Evolutionary conservation across 2,329 filamentous ascomycete genomes (phyloP), one percentile per base, ranked within the genome.

Genomic region (Cadophora gregata): DNA sequence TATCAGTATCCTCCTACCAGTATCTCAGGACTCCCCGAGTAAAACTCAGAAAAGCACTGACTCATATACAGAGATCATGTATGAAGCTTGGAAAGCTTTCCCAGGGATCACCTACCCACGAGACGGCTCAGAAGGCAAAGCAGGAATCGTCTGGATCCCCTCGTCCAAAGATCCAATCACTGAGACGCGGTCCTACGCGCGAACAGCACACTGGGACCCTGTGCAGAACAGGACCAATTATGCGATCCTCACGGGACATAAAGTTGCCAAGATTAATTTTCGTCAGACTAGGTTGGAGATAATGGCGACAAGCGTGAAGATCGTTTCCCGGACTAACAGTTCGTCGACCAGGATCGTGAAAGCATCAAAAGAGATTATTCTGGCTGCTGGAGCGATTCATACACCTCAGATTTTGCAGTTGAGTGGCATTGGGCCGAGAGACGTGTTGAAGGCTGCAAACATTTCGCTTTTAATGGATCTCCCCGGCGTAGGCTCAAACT

Each of bases 401-500:
- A 62, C 67, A 1, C 69, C 71, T 31, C 71, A 69, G 47, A 61
- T 72, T 19, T 55, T 73, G 24, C 66, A 70, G 42, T 36, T 55
- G 12, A 72, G 70, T 63, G 74, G 75, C 3, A 69, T 75, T 29
- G 75, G 74, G 16, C 71, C 74, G 16, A 70, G 70, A 27, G 71
- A 72, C 1, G 67, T 77, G 7, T 64, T 83, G 5, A 42, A 69
- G 2, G 36, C 64, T 14, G 70, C 77, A 9, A 72, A 72, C 0
- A 78, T 83, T 47, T 65, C 74, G 1, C 63, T 78, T 0, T 38
- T 80, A 0, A 68, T 78, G 27, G 75, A 81, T 60, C 73, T 79
- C 2, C 78, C 80, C 1, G 79, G 78, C 1, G 81, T 83, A 8
- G 81, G 81, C 10, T 70, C 75, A 21, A 77, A 77, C 58, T 71